These are phyloP conservation scores for Chaetomiaceae sp. DNA, from an alignment of 2,329 filamentous ascomycete species.

Conservation along the genomic window DNA sequence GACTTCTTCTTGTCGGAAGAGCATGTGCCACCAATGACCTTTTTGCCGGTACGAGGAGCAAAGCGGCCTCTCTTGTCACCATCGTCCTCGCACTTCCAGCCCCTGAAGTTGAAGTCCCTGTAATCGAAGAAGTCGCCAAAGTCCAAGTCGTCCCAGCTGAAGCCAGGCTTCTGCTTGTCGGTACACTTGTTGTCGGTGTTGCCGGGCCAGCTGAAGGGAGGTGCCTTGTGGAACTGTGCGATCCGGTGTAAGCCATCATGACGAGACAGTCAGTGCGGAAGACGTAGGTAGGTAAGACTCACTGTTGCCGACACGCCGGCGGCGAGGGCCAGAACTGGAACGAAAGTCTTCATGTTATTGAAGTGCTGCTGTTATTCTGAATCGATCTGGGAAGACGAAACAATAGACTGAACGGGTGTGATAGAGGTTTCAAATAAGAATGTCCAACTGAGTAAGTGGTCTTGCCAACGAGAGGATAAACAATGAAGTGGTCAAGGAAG, in stretches of 20 bases:
- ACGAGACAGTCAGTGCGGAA: neutral
- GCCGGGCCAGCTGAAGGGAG: slow-evolving; percentile 60
- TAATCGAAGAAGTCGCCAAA: slow-evolving; percentile 61
- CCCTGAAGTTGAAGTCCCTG: slow-evolving; percentile 68
- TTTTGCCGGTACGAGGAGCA: slow-evolving; percentile 49
- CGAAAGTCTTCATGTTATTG: slow-evolving; percentile 48
- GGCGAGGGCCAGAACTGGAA: slow-evolving; percentile 47
- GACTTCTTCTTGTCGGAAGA: slow-evolving; percentile 42
- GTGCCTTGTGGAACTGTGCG: slow-evolving; percentile 31
- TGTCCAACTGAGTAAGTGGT: neutral
- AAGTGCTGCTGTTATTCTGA: slow-evolving; percentile 11
- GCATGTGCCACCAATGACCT: slow-evolving; percentile 58
- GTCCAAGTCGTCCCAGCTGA: slow-evolving; percentile 63
- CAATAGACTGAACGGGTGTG: neutral
- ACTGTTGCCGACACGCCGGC: slow-evolving; percentile 48
- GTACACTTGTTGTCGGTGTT: slow-evolving; percentile 77
- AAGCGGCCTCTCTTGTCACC: slow-evolving; percentile 48
- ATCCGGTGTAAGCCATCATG: slow-evolving; percentile 21
- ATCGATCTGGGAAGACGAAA: slow-evolving; percentile 14
- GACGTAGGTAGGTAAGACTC: slow-evolving; percentile 16
- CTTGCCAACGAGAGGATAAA: slow-evolving; percentile 25
- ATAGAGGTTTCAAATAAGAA: slow-evolving; percentile 15
- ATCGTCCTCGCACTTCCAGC: slow-evolving; percentile 64
- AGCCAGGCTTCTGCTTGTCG: slow-evolving; percentile 63
- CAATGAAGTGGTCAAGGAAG: slow-evolving; percentile 31